phyloP scores from a whole-genome alignment of 139 green algal genomes.

The Tetratostichococcus sp. region DNA sequence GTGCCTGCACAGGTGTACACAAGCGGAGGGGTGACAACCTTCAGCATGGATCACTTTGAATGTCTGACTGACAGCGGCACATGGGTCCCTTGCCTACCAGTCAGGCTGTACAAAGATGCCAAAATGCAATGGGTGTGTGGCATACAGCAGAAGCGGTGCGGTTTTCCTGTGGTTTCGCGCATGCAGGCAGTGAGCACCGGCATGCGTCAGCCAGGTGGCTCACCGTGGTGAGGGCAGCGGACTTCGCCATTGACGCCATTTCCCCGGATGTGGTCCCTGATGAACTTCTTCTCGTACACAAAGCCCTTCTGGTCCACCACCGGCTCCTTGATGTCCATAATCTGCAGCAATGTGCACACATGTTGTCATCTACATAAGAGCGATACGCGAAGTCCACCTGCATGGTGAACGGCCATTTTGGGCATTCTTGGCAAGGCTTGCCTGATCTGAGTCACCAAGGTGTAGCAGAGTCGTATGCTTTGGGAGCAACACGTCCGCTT shows the following conservation, averaged over 20 bases:
- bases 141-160: too few species aligned
- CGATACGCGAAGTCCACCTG: not conserved
- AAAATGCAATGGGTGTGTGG: too few species aligned
- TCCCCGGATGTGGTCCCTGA: not conserved
- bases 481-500: too few species aligned
- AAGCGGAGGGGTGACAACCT: too few species aligned
- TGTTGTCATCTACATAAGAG: not conserved
- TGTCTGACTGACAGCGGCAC: too few species aligned
- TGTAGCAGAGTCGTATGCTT: too few species aligned
- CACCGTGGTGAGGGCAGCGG: not conserved
- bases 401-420: not conserved
- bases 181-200: too few species aligned
- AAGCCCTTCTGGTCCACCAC: not conserved
- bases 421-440: too few species aligned
- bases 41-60: not conserved
- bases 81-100: too few species aligned
- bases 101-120: too few species aligned
- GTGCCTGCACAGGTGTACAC: not conserved
- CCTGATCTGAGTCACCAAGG: too few species aligned
- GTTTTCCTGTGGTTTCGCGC: too few species aligned
- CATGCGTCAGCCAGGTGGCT: not conserved
- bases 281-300: not conserved
- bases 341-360: not conserved
- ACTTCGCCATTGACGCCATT: not conserved
- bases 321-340: not conserved